phyloP scores from a whole-genome alignment of 352 stramenopile genomes.

The Globisporangium mamillatum region DNA sequence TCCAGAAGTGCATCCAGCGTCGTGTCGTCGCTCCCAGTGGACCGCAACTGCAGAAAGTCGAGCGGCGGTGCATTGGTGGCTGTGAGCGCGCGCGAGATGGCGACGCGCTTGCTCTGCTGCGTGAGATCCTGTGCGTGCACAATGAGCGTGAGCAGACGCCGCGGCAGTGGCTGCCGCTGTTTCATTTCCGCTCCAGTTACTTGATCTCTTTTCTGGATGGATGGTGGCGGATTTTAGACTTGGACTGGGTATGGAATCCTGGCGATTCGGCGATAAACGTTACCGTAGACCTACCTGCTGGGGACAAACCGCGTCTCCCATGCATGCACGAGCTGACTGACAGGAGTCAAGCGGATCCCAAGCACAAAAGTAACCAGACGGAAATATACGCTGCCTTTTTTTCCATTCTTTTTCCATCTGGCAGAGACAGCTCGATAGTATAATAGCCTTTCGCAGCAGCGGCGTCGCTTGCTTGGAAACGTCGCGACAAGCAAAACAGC shows the following conservation, averaged over 20 bases:
- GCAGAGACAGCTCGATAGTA: not conserved
- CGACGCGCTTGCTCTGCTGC: not conserved
- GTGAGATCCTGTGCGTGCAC: constrained; percentile 25
- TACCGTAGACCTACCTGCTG: not conserved
- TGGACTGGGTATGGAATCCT: constrained; percentile 8
- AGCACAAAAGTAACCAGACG: not conserved
- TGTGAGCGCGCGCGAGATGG: constrained; percentile 1
- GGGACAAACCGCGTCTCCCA: not conserved
- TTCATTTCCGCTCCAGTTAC: constrained; percentile 7
- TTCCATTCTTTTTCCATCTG: constrained; percentile 12
- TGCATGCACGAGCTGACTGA: not conserved
- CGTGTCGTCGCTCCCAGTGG: not conserved
- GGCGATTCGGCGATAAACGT: not conserved
- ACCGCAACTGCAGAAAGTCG: constrained; percentile 32
- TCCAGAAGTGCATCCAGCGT: not conserved
- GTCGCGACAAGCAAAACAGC: not conserved
- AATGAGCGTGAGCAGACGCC: constrained; percentile 23
- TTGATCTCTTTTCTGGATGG: not conserved
- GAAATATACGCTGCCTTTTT: constrained; percentile 5
- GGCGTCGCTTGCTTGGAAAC: not conserved
- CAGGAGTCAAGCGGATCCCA: not conserved
- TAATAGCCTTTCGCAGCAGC: constrained; percentile 1
- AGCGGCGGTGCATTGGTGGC: constrained; percentile 13
- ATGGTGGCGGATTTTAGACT: constrained; percentile 10
- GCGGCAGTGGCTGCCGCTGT: not conserved